A percentile compares a stretch with the other conserved stretches of the same genome.
These are phyloP conservation scores for Mariannaea elegans DNA, from an alignment of 2,329 filamentous ascomycete genomes.

Conservation along the genomic window DNA sequence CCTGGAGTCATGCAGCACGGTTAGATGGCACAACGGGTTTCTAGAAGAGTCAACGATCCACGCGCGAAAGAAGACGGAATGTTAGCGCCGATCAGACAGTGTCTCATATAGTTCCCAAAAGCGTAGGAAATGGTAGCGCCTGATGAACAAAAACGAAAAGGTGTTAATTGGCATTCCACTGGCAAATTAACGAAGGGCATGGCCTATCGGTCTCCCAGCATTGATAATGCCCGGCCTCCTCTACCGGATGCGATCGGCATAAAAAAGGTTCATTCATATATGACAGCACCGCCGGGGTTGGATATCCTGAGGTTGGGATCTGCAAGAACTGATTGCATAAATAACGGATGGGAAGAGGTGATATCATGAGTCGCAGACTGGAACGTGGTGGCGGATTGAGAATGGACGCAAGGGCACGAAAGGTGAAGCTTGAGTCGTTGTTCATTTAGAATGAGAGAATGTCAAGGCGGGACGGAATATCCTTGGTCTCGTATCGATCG, in stretches of 20 bases:
- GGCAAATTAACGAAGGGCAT: no score
- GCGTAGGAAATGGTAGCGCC: neutral
- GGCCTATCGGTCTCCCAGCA: no score
- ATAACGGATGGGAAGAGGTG: no score
- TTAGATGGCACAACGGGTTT: neutral
- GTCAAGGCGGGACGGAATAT: constrained; percentile 6
- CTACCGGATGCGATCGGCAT: neutral
- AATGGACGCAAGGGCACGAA: neutral
- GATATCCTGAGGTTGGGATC: no score
- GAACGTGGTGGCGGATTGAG: neutral
- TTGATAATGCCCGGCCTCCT: no score
- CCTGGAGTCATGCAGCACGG: neutral
- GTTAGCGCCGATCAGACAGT: neutral
- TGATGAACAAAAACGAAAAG: neutral
- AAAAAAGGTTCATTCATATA: neutral
- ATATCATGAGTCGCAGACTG: neutral
- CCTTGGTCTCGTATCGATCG: neutral
- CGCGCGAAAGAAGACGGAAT: constrained; percentile 4
- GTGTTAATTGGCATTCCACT: neutral
- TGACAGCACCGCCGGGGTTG: no score
- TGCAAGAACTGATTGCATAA: no score
- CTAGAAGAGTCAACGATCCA: neutral
- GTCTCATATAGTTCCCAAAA: neutral
- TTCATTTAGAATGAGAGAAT: neutral
- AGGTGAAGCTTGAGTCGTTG: neutral